These are phyloP conservation scores for Botrytis paeoniae DNA, from an alignment of 2,329 filamentous ascomycete species.

Conservation along the genomic window DNA sequence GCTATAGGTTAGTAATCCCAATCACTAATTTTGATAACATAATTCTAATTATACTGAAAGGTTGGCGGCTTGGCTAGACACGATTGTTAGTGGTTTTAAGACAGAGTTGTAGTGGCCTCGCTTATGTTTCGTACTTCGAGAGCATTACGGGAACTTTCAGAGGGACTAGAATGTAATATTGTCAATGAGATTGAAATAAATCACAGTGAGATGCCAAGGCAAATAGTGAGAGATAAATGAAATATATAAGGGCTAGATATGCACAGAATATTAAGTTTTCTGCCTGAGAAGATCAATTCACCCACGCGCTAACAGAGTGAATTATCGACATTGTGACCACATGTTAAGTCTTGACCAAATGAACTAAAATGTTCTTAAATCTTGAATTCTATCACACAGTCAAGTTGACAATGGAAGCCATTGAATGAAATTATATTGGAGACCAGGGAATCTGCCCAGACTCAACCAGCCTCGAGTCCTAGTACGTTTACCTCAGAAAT, in stretches of 20 bases:
- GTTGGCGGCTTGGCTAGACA: conserved; percentile 64
- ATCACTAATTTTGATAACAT: neutral
- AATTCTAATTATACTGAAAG: conserved; percentile 22
- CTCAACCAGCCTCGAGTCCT: neutral
- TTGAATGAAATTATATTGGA: neutral
- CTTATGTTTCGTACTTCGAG: neutral
- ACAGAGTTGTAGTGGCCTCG: conserved; percentile 25
- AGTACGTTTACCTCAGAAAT: neutral
- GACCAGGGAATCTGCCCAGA: neutral
- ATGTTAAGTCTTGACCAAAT: neutral
- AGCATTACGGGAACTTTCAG: neutral
- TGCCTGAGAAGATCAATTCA: neutral
- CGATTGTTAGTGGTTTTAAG: conserved; percentile 47
- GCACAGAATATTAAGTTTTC: neutral
- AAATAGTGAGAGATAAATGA: neutral
- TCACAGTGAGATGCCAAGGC: neutral
- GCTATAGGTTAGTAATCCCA: conserved; percentile 48
- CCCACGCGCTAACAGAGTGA: neutral
- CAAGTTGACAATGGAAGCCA: neutral
- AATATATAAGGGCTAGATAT: neutral
- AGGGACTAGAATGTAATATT: neutral
- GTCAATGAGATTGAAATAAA: neutral
- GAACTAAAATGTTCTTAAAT: neutral
- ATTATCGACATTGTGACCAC: neutral
- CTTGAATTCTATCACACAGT: neutral